Evolutionary conservation across 192 early-diverging fungal genomes (phyloP).

Genomic region (Geosiphon pyriformis): DNA sequence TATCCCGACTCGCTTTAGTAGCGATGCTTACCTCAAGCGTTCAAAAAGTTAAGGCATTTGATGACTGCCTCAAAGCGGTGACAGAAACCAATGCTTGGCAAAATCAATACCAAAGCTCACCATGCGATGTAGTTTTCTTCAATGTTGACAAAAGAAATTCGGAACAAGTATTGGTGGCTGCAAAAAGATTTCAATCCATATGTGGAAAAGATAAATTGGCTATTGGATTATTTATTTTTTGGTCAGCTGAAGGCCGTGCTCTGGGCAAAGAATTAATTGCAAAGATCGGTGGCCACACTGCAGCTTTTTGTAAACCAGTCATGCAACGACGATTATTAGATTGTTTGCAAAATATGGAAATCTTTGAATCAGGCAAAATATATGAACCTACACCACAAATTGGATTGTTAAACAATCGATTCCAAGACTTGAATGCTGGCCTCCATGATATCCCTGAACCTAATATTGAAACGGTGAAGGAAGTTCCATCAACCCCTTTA

Average conservation of each 20-base stretch:
- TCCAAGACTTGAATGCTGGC: background rate
- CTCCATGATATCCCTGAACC: too few species aligned
- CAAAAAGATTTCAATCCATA: constrained; percentile 21
- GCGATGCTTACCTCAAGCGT: constrained; percentile 13
- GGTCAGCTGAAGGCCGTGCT: constrained; percentile 29
- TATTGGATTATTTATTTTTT: constrained; percentile 32
- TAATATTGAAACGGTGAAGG: too few species aligned
- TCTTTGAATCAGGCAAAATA: background rate
- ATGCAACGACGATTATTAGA: constrained; percentile 31
- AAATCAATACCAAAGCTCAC: constrained; percentile 19
- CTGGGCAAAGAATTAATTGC: constrained; percentile 32
- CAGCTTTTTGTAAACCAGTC: constrained; percentile 33
- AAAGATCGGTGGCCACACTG: constrained; percentile 25
- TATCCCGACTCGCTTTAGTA: background rate
- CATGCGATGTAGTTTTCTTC: constrained; percentile 34
- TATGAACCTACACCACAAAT: too few species aligned
- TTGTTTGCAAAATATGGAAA: constrained; percentile 26
- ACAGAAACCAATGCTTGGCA: constrained; percentile 12
- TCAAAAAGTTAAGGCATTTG: constrained; percentile 26
- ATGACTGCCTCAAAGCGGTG: constrained; percentile 23
- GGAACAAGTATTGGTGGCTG: constrained; percentile 22
- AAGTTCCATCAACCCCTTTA: too few species aligned
- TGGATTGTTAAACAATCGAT: too few species aligned
- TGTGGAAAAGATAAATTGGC: constrained; percentile 28
- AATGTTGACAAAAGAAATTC: constrained; percentile 18